These are phyloP conservation scores for Metschnikowia baotianmanensis DNA, from an alignment of 805 yeast genomes.

Conservation along the genomic window DNA sequence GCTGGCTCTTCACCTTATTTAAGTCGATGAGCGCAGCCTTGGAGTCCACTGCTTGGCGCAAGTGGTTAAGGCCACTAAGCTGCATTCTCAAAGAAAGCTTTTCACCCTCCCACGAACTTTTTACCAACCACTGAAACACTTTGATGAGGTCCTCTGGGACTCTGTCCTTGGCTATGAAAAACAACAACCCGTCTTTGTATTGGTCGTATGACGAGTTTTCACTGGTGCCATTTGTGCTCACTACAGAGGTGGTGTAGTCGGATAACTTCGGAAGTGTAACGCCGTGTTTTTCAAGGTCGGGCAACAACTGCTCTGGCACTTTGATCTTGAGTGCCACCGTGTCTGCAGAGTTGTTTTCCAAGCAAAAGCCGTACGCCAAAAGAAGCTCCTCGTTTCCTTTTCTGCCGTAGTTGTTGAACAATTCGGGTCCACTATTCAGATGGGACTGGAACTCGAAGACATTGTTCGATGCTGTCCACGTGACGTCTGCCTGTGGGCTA, in stretches of 20 bases:
- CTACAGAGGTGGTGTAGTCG: constrained; percentile 41
- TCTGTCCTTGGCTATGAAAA: constrained; percentile 32
- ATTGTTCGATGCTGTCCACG: constrained; percentile 48
- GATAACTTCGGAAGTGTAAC: constrained; percentile 35
- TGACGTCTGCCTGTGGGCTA: constrained; percentile 53
- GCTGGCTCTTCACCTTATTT: constrained; percentile 8
- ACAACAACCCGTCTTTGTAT: constrained; percentile 36
- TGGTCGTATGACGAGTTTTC: constrained; percentile 10
- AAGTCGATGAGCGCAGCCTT: constrained; percentile 43
- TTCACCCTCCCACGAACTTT: constrained; percentile 44
- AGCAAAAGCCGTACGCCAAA: constrained; percentile 77
- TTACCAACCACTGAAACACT: constrained; percentile 56
- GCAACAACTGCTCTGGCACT: constrained; percentile 37
- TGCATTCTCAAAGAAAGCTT: constrained; percentile 50
- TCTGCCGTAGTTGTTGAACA: constrained; percentile 83
- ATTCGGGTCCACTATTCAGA: constrained; percentile 28
- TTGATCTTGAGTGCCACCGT: constrained; percentile 58
- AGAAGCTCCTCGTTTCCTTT: constrained; percentile 83
- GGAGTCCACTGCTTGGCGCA: constrained; percentile 50
- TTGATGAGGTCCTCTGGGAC: constrained; percentile 46
- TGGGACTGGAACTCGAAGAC: constrained; percentile 44
- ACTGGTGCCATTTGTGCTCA: constrained; percentile 7
- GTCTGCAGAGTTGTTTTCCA: constrained; percentile 58
- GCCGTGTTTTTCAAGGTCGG: constrained; percentile 34
- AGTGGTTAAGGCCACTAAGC: constrained; percentile 58